Evolutionary conservation across 2,329 filamentous ascomycete genomes (phyloP), one percentile per base, ranked within the genome.

Genomic region (Teratosphaeria gauchensis): DNA sequence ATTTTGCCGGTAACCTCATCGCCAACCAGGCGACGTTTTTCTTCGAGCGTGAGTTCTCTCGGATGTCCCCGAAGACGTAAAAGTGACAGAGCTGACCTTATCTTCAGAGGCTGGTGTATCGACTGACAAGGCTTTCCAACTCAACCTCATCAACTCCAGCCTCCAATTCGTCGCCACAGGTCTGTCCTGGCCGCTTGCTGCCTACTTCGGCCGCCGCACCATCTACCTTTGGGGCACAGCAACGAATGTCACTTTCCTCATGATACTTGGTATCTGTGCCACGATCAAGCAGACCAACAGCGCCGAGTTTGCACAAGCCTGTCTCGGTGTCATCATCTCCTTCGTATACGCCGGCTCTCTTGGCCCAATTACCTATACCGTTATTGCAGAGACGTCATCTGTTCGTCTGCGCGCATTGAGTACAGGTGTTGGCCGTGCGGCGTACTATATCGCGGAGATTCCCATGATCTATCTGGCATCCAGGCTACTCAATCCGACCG

Each of bases 11-110:
- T 62, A 85, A 84, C 64, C 74, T 84, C 53, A 83, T 85, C 60
- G 82, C 83, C 65, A 84, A 84, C 64, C 83, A 85, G 67, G 81
- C 83, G 21, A 79, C 81, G 35, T 85, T 79, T 67, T 85, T 85
- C 71, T 86, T 85, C 68, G 75, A 76, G 62, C 80, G 76, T 79
- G 64, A 71, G 76, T 75, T 4, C 33, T 30, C 42, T 24, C 55
- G 52, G 51, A 60, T 62, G 54, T 59, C 2, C 28, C 24, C 31
- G 9, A 56, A 33, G n/a, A 9, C 16, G 5, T 21, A 4, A 48
- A 48, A 11, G 19, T 48, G 9, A 4, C 4, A 21, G 1, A 21
- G 54, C 55, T 63, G 21, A 66, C 28, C 16, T n/a, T 21, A 4
- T 55, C 66, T 70, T 24, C 75, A 62, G 60, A 75, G 55, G 74